phyloP scores from a whole-genome alignment of 306 rosid species.

The Pterocarpus santalinus region DNA sequence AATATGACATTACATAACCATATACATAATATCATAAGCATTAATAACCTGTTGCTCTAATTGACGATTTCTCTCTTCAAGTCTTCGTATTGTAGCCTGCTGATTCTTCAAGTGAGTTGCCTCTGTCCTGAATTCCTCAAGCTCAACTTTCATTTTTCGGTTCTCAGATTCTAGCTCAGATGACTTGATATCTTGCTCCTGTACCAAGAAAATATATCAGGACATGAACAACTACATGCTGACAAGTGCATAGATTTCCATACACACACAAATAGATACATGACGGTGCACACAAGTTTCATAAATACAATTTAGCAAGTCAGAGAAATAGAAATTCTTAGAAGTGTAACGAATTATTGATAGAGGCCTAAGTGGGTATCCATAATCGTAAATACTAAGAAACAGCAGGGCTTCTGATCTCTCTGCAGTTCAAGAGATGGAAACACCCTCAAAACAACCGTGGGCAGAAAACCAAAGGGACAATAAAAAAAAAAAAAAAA shows the following conservation, averaged over 20 bases:
- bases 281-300: slow-evolving; percentile 31
- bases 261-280: slow-evolving; percentile 14
- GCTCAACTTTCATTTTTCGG: slow-evolving; percentile 98
- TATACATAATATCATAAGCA: slow-evolving; percentile 44
- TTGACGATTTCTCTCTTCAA: slow-evolving; percentile 95
- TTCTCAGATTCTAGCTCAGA: slow-evolving; percentile 93
- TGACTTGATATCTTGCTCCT: slow-evolving; percentile 93
- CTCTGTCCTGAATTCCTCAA: slow-evolving; percentile 97
- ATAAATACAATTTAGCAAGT: slow-evolving; percentile 18
- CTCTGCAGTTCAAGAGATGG: slow-evolving; percentile 27
- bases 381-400: slow-evolving; percentile 8
- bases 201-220: slow-evolving; percentile 46
- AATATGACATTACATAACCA: slow-evolving; percentile 2
- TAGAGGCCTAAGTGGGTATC: slow-evolving; percentile 26
- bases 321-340: background rate
- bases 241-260: slow-evolving; percentile 28
- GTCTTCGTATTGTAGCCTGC: slow-evolving; percentile 97
- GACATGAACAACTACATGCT: slow-evolving; percentile 33
- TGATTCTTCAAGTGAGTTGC: slow-evolving; percentile 97
- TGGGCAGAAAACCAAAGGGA: background rate
- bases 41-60: slow-evolving; percentile 89
- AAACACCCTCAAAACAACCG: slow-evolving; percentile 1
- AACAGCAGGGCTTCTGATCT: slow-evolving; percentile 6
- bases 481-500: slow-evolving; percentile 22
- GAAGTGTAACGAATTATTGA: slow-evolving; percentile 4